Base-by-base conservation (phyloP, 257 asterid genomes). In the Solanum bulbocastanum region DNA sequence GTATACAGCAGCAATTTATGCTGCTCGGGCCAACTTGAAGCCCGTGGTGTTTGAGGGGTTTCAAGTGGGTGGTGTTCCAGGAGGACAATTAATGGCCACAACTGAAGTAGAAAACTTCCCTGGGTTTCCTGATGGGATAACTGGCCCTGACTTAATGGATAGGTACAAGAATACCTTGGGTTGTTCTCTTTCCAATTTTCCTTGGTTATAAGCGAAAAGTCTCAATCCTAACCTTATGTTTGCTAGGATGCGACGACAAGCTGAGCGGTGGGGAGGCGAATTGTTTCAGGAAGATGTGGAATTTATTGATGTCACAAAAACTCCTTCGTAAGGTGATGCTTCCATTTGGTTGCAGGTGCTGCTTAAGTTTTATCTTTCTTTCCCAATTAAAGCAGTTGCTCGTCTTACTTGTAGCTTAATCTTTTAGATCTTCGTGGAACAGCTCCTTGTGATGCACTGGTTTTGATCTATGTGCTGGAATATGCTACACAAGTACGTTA, bases 61-160 rank as follows among this genome's bases (percentile, higher is more conserved):
- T 92, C 99, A 95, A 91, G 93, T 91, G 49, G 99, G 99, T 90
- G 99, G 99, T 88, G 98, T 94, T 84, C 98, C 99, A 12, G 99
- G 99, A 23, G 99, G 98, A 16, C 99, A 97, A 87, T 88, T 96
- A 91, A 97, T 97, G 99, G 96, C 99, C 72, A 96, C 99, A 37
- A 97, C 96, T 60, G 98, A 96, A 90, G 98, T 97, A 30, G 99
- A 97, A 88, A 97, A 97, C 88, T 97, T 96, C 85, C 99, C 99
- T 20, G 99, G 98, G 18, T 97, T 97, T 88, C 99, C 98, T 8
- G 98, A 97, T 86, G 98, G 98, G 88, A 94, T 96, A 84, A 95
- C 98, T 73, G 99, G 99, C 40, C 99, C 99, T 46, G 99, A 96
- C 93, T 91, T 96, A 89, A 96, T 96, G 99, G 99, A 96, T 86